Evolutionary conservation across 805 yeast genomes (phyloP).

Genomic region (Candida palmyrensis): DNA sequence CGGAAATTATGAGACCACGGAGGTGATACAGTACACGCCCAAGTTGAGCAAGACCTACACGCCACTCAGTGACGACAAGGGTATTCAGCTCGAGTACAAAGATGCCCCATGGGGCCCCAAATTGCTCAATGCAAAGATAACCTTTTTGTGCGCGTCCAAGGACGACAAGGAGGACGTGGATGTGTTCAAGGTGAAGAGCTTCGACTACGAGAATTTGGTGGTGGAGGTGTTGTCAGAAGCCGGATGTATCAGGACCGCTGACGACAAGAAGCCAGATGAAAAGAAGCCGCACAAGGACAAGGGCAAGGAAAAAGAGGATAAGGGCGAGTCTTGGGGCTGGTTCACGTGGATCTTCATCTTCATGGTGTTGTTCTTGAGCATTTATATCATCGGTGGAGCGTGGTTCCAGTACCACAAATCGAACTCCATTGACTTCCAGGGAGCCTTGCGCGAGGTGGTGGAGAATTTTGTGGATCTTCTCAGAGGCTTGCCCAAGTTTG

Average conservation of each 20-base stretch:
- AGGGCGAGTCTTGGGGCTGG: slow-evolving; percentile 67
- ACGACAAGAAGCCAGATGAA: slow-evolving; percentile 21
- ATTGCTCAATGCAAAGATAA: slow-evolving; percentile 41
- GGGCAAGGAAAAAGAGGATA: slow-evolving; percentile 13
- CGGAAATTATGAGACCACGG: slow-evolving; percentile 45
- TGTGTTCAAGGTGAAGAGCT: slow-evolving; percentile 24
- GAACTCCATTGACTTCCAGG: slow-evolving; percentile 66
- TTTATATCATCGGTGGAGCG: slow-evolving; percentile 68
- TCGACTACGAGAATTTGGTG: slow-evolving; percentile 31
- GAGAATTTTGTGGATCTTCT: slow-evolving; percentile 60
- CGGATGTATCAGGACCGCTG: slow-evolving; percentile 35
- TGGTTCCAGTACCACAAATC: slow-evolving; percentile 73
- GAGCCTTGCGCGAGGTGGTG: slow-evolving; percentile 65
- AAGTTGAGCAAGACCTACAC: slow-evolving; percentile 27
- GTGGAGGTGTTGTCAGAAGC: slow-evolving; percentile 28
- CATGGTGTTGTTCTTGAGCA: slow-evolving; percentile 61
- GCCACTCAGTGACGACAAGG: slow-evolving; percentile 24
- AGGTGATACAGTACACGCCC: slow-evolving; percentile 55
- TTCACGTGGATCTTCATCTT: slow-evolving; percentile 78
- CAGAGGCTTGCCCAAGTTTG: slow-evolving; percentile 58
- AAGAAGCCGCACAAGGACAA: slow-evolving; percentile 17
- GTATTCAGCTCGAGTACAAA: slow-evolving; percentile 34
- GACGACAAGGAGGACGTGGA: slow-evolving; percentile 15
- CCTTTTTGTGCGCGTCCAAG: slow-evolving; percentile 40
- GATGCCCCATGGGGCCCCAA: slow-evolving; percentile 72